Evolutionary conservation across 257 asterid species (phyloP), one percentile per base, ranked within the genome.

Genomic region (Rehmannia glutinosa): DNA sequence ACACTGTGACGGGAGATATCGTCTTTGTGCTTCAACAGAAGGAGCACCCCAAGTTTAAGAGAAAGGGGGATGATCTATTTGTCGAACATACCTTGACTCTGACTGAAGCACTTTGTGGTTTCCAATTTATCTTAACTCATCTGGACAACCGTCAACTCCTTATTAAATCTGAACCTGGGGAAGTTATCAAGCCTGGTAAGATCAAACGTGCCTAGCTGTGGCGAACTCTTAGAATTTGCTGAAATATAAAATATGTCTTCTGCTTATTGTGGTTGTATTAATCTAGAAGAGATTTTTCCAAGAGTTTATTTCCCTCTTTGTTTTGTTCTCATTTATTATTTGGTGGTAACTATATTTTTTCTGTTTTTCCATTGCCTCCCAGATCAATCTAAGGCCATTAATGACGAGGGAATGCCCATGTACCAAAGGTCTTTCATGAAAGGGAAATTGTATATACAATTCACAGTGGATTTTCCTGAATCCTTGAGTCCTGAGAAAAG

Each of bases 51-150:
- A 92, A 83, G 66, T 92, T 92, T 70, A 92, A 92, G 83, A 75
- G 98, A 19, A 92, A 92, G 84, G 95, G 91, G 24, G 98, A 91
- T 69, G 98, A 91, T 71, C 88, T 91, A 16, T 91, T 91, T 72
- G 75, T 83, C 6, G 96, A 87, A 33, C 98, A 92, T 73, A 71
- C 92, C 5, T 67, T 92, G 82, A 78, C 89, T 17, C 76, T 92
- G 16, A 89, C 96, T n/a, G 98, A 92, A 80, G 97, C 98, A 28
- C 84, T 92, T 0, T 92, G 98, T 68, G 98, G 98, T 63, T 92
- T 92, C 88, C 98, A 87, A 24, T 92, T 87, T 59, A 76, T 89
- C 65, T 68, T 92, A 79, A 79, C 96, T 66, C 98, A 92, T 73
- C 75, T 92, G 43, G 98, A 92, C 62, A 79, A 73, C 67, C 82